phyloP scores from a whole-genome alignment of 257 asterid species.

The Solanum chiquidenum region DNA sequence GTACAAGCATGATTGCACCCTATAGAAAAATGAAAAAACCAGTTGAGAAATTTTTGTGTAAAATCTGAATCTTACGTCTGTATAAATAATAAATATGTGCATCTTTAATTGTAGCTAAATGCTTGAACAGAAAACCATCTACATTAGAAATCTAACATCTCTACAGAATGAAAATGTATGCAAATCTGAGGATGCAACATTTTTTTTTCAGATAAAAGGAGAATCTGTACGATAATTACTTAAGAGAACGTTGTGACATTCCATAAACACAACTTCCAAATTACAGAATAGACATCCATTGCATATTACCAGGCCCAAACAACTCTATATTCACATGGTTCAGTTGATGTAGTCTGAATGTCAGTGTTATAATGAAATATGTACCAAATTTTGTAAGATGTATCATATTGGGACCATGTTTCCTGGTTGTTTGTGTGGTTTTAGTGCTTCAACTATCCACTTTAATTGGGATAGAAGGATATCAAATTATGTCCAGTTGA shows the following conservation, averaged over 20 bases:
- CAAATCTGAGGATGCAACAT: neutral
- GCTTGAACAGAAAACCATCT: neutral
- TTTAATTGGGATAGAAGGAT: neutral
- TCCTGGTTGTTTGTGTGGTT: neutral
- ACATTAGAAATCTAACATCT: neutral
- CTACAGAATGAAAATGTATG: neutral
- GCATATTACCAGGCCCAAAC: neutral
- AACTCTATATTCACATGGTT: neutral
- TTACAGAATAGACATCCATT: neutral
- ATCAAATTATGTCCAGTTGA: neutral
- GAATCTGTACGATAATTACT: neutral
- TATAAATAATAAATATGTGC: neutral
- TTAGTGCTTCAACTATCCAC: neutral
- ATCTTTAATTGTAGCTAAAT: neutral
- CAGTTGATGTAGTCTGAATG: neutral
- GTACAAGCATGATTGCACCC: slow-evolving; percentile 80
- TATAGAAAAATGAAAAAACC: slow-evolving; percentile 9
- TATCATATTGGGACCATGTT: neutral
- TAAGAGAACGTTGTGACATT: neutral
- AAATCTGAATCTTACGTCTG: neutral
- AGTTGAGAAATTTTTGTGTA: neutral
- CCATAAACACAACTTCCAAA: neutral
- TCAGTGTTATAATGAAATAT: neutral
- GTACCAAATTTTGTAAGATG: neutral
- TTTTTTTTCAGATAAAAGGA: neutral